Percentiles rank a stretch among this genome's conserved stretches.
These are phyloP conservation scores for Zasmidium citrigriseum DNA, from an alignment of 2,329 filamentous ascomycete species.

Conservation along the genomic window DNA sequence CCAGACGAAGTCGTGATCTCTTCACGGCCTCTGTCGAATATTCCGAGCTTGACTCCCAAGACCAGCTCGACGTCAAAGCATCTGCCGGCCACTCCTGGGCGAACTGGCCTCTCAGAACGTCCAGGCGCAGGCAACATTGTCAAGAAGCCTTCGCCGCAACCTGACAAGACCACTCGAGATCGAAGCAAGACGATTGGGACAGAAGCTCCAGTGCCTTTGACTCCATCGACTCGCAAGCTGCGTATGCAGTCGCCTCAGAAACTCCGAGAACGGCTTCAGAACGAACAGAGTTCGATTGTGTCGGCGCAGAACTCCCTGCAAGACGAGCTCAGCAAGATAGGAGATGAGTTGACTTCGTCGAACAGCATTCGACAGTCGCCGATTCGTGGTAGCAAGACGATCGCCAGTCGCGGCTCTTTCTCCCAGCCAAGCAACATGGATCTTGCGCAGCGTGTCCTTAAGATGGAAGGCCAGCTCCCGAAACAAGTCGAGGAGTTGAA, in stretches of 20 bases:
- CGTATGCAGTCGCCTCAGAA: slow-evolving; percentile 65
- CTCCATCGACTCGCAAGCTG: slow-evolving; percentile 55
- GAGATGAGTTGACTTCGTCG: slow-evolving; percentile 68
- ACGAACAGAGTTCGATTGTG: slow-evolving; percentile 73
- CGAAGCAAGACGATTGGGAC: slow-evolving; percentile 16
- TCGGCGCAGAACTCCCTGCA: slow-evolving; percentile 70
- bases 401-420: slow-evolving; percentile 21
- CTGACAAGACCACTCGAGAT: slow-evolving; percentile 27
- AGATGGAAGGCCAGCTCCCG: slow-evolving; percentile 69
- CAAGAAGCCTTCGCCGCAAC: slow-evolving; percentile 61
- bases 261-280: slow-evolving; percentile 78
- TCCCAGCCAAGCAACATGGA: slow-evolving; percentile 37
- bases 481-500: slow-evolving; percentile 60
- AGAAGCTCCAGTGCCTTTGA: neutral
- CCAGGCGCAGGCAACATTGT: slow-evolving; percentile 53
- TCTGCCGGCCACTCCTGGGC: slow-evolving; percentile 43
- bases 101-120: slow-evolving; percentile 54
- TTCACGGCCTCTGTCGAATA: slow-evolving; percentile 43
- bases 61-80: slow-evolving; percentile 38
- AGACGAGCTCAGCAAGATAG: slow-evolving; percentile 76
- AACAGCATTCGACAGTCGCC: slow-evolving; percentile 19
- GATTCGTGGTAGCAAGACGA: slow-evolving; percentile 19
- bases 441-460: slow-evolving; percentile 60
- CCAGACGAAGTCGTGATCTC: slow-evolving; percentile 31
- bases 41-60: slow-evolving; percentile 47